These are phyloP conservation scores for Strombidium stylifer DNA, from an alignment of 73 alveolate genomes.

Conservation along the genomic window DNA sequence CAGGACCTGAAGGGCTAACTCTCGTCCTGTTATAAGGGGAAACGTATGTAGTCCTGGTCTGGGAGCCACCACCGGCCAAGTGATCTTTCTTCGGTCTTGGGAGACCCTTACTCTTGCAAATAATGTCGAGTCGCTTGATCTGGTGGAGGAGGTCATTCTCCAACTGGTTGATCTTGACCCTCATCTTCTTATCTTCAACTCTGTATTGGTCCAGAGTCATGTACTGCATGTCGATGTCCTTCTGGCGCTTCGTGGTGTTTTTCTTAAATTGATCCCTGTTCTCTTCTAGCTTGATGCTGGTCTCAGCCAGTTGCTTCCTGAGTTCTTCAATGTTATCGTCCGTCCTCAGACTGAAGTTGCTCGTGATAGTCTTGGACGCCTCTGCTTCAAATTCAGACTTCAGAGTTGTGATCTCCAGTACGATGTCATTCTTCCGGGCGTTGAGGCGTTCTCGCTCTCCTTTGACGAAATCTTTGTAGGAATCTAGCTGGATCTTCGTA, in stretches of 20 bases:
- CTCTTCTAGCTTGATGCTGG: constrained; percentile 26
- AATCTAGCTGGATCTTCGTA: neutral
- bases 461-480: neutral
- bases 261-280: constrained; percentile 11
- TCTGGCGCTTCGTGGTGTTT: constrained; percentile 12
- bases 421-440: neutral
- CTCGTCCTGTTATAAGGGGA: constrained; percentile 22
- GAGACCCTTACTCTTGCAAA: constrained; percentile 41
- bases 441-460: constrained; percentile 20
- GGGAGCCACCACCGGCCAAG: constrained; percentile 3
- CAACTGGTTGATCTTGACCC: constrained; percentile 33
- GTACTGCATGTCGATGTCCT: constrained; percentile 33
- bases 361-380: constrained; percentile 31
- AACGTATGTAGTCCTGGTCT: constrained; percentile 5
- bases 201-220: neutral
- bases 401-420: constrained; percentile 1
- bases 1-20: no score
- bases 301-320: constrained; percentile 31
- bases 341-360: neutral
- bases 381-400: constrained; percentile 8
- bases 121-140: constrained; percentile 30
- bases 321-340: constrained; percentile 12
- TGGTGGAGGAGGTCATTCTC: constrained; percentile 28
- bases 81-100: constrained; percentile 21
- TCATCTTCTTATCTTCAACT: constrained; percentile 10